Evolutionary conservation across 441 rosid genomes (phyloP).

Genomic region (Lepidium campestre): DNA sequence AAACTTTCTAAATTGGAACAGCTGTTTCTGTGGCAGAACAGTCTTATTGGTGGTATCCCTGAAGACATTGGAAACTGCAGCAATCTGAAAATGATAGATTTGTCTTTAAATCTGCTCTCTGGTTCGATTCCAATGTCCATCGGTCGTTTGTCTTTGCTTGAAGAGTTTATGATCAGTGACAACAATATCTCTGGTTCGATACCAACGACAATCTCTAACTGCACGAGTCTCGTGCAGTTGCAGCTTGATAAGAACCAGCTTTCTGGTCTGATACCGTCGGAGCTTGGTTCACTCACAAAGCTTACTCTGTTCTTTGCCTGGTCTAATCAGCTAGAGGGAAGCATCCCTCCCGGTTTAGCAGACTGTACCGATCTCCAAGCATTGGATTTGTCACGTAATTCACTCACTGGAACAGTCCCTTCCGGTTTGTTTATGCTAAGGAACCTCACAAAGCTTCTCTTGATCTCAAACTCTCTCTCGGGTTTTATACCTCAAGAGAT

Average conservation of each 20-base stretch:
- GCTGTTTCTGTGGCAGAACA: constrained; percentile 78
- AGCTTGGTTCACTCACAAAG: constrained; percentile 59
- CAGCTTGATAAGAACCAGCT: constrained; percentile 86
- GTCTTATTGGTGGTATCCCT: constrained; percentile 75
- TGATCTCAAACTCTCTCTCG: constrained; percentile 77
- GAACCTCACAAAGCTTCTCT: constrained; percentile 78
- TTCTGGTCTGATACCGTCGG: constrained; percentile 77
- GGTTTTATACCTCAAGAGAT: constrained; percentile 70
- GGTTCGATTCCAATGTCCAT: constrained; percentile 67
- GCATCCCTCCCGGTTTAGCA: constrained; percentile 73
- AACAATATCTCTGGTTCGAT: constrained; percentile 85
- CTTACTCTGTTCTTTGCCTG: constrained; percentile 82
- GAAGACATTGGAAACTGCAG: constrained; percentile 79
- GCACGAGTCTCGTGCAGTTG: constrained; percentile 60
- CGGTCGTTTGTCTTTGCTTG: constrained; percentile 56
- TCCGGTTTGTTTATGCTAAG: constrained; percentile 71
- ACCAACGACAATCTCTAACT: constrained; percentile 60
- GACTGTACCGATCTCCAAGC: constrained; percentile 66
- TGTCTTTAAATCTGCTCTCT: constrained; percentile 74
- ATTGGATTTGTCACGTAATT: constrained; percentile 81
- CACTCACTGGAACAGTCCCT: constrained; percentile 80
- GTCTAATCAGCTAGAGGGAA: constrained; percentile 95
- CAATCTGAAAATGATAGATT: constrained; percentile 62
- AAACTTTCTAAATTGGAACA: constrained; percentile 68
- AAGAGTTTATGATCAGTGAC: constrained; percentile 87